Conservation (phyloP, 805 yeast species). For the Candida qinlingensis region DNA sequence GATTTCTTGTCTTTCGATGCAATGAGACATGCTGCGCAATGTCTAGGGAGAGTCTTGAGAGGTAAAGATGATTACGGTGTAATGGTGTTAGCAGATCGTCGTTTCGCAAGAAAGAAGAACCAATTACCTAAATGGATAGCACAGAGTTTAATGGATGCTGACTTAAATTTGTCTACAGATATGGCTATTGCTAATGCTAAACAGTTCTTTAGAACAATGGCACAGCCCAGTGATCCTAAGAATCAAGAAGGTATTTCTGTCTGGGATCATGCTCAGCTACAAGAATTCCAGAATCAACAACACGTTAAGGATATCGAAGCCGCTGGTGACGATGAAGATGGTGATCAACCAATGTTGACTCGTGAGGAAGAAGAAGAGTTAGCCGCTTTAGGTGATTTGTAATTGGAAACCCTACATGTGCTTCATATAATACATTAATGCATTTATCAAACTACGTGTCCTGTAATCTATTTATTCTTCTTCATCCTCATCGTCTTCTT, state of each 20-base stretch:
- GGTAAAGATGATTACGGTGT: conserved; percentile 99
- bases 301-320: conserved; percentile 16
- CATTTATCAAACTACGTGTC: not conserved
- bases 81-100: conserved; percentile 94
- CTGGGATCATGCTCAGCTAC: conserved; percentile 74
- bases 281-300: conserved; percentile 52
- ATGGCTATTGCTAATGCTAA: conserved; percentile 96
- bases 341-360: conserved; percentile 24
- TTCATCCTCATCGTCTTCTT: conserved; percentile 22
- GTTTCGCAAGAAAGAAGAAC: conserved; percentile 78
- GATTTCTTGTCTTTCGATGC: conserved; percentile 97
- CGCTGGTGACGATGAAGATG: conserved; percentile 18
- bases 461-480: not conserved
- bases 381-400: conserved; percentile 10
- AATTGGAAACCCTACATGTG: not conserved
- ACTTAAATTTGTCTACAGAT: conserved; percentile 87
- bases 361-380: conserved; percentile 21
- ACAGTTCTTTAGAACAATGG: conserved; percentile 85
- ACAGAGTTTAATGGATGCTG: conserved; percentile 88
- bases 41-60: conserved; percentile 92
- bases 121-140: conserved; percentile 98
- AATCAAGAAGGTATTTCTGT: conserved; percentile 94
- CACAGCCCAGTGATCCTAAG: conserved; percentile 85
- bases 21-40: conserved; percentile 99
- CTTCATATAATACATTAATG: not conserved